Base-by-base conservation (phyloP, 2,329 filamentous ascomycete species). In the Xylariaceae sp. region DNA sequence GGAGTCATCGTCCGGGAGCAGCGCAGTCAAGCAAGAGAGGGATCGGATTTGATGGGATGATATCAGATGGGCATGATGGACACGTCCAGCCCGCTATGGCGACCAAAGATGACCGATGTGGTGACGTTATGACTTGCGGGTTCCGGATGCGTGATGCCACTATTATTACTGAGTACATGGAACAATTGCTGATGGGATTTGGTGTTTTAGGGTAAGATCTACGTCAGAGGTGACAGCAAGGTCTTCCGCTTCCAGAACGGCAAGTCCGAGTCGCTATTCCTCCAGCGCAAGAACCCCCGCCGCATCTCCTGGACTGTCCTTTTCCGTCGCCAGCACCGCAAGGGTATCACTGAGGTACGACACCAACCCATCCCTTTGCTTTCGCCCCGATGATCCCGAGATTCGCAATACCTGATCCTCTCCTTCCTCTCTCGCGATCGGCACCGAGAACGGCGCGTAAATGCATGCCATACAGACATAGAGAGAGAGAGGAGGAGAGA, bases 221-320 rank as follows among this genome's bases (percentile, higher is more conserved):
- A 93, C 85, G 84, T 99, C 86, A 92, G 94, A 81, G 92, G 93
- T 78, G 94, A 99, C 87, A 96, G 90, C 92, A 99, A 97, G 87
- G 88, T 97, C 86, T 99, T 99, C 90, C 92, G 94, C 78, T 99
- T 99, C 90, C 92, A 96, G 83, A 97, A 96, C 83, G 92, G 94
- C 85, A 99, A 99, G 85, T 93, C 91, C 82, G 94, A 99, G 84
- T 96, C 92, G 71, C 90, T 99, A 72, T 99, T 99, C 88, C 90
- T 97, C 73, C 94, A 99, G 87, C 93, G 94, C 86, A 99, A 99
- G 91, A 99, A 99, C 88, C 94, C 94, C 78, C 93, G 94, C 81
- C 92, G 93, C 79, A 97, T 99, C 80, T 88, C 93, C 72, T 99
- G 94, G 94, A 99, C 94, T 71, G 88, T 92, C 74, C 90, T 99